Evolutionary conservation across 345 rosid genomes (phyloP).

Genomic region (Trapa bicornis): DNA sequence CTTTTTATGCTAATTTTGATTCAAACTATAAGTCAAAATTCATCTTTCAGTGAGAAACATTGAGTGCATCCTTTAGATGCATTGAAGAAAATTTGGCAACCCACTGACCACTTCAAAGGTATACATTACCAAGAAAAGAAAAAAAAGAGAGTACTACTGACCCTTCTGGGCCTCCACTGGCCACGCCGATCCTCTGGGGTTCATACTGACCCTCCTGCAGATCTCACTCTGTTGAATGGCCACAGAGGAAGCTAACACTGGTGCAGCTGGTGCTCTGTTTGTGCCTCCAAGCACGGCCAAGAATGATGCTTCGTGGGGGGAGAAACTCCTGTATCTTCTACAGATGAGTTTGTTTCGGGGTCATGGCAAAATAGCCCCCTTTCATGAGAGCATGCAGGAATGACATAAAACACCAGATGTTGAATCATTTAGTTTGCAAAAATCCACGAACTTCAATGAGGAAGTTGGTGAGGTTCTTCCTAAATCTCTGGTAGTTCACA

Average conservation of each 20-base stretch:
- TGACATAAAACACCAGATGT: background rate
- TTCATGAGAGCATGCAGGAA: background rate
- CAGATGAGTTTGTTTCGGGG: background rate
- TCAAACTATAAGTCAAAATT: too few species aligned
- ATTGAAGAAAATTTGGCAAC: too few species aligned
- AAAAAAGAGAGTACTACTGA: too few species aligned
- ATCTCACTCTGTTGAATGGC: background rate
- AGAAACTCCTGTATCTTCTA: background rate
- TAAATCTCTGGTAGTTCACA: constrained; percentile 74
- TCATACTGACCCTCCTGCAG: background rate
- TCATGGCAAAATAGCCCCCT: background rate
- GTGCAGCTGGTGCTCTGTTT: background rate
- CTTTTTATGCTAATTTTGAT: too few species aligned
- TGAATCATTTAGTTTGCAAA: constrained; percentile 45
- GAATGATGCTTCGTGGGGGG: background rate
- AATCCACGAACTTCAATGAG: constrained; percentile 90
- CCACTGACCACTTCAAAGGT: too few species aligned
- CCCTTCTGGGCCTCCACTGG: too few species aligned
- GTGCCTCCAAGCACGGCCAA: background rate
- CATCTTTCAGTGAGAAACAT: too few species aligned
- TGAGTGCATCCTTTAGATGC: too few species aligned
- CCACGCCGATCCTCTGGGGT: too few species aligned
- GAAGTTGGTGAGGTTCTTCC: constrained; percentile 76
- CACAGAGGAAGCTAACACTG: background rate
- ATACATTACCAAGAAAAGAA: too few species aligned